phyloP scores from a whole-genome alignment of 1,284 basidiomycete species.

The Phlebopus sp. region DNA sequence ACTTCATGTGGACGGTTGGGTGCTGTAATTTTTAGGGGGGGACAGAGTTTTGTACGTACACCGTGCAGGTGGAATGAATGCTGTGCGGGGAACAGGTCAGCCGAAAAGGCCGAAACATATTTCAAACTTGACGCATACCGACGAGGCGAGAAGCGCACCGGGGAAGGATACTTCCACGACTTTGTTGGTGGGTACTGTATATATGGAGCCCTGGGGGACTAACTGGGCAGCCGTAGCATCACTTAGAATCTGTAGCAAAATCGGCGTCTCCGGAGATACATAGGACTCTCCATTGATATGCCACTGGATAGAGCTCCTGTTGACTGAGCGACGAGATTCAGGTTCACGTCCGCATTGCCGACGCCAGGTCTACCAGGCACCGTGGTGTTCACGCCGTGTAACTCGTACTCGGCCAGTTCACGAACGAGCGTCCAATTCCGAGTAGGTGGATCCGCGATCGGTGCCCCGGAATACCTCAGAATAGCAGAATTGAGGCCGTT shows the following conservation, averaged over 20 bases:
- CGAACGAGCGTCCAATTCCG: constrained; percentile 21
- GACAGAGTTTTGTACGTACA: constrained; percentile 1
- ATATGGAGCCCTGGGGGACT: constrained; percentile 36
- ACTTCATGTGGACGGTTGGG: too few relatives aligned
- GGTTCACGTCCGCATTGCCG: constrained; percentile 36
- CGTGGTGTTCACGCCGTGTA: constrained; percentile 33
- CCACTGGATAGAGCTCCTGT: constrained; percentile 2
- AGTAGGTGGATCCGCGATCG: constrained; percentile 35
- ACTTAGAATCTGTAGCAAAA: constrained; percentile 40
- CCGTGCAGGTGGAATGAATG: constrained; percentile 24
- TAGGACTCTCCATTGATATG: constrained; percentile 21
- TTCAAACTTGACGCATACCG: constrained; percentile 21
- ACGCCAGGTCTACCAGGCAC: constrained; percentile 34
- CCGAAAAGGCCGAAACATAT: background rate
- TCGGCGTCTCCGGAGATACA: constrained; percentile 25
- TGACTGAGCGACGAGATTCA: constrained; percentile 27
- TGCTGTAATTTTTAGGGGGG: background rate
- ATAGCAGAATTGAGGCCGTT: constrained; percentile 47
- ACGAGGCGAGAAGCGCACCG: constrained; percentile 17
- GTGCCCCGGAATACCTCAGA: constrained; percentile 46
- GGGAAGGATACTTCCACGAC: constrained; percentile 30
- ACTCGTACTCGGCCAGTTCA: constrained; percentile 34
- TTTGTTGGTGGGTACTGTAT: constrained; percentile 28
- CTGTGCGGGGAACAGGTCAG: background rate
- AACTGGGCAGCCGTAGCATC: constrained; percentile 35